These are phyloP conservation scores for Termitomyces sp. DNA, from an alignment of 768 basidiomycete species.

Conservation along the genomic window DNA sequence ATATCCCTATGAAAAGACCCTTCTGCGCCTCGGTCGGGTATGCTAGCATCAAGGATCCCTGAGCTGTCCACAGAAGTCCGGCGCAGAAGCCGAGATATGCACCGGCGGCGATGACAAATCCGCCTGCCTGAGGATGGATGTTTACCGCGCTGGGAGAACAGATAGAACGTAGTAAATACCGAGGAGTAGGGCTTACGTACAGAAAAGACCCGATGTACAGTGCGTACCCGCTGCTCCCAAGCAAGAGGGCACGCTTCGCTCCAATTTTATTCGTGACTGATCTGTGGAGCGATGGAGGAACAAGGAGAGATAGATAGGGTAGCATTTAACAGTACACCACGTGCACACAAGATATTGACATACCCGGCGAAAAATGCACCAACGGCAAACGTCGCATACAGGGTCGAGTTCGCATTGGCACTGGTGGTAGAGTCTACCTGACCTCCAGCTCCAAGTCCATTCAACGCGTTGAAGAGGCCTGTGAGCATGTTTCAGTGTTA, in stretches of 20 bases:
- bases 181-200: slow-evolving; percentile 33
- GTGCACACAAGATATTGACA: background rate
- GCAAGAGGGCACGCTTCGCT: slow-evolving; percentile 62
- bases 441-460: slow-evolving; percentile 60
- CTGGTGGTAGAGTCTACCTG: slow-evolving; percentile 48
- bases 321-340: background rate
- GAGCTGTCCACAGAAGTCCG: slow-evolving; percentile 74
- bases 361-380: slow-evolving; percentile 70
- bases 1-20: slow-evolving; percentile 71
- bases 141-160: slow-evolving; percentile 49
- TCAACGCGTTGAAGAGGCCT: slow-evolving; percentile 60
- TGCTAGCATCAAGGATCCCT: slow-evolving; percentile 80
- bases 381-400: slow-evolving; percentile 58
- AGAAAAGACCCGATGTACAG: slow-evolving; percentile 72
- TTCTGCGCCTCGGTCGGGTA: slow-evolving; percentile 81
- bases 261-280: slow-evolving; percentile 81
- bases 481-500: slow-evolving; percentile 18
- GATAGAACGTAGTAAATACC: background rate
- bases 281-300: slow-evolving; percentile 26
- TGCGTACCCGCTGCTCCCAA: slow-evolving; percentile 74
- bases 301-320: background rate
- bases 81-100: slow-evolving; percentile 72
- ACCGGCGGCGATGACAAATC: slow-evolving; percentile 68
- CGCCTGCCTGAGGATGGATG: slow-evolving; percentile 55
- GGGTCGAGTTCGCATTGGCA: slow-evolving; percentile 51